phyloP scores from a whole-genome alignment of 331 rosid species.

The Stylosanthes scabra region DNA sequence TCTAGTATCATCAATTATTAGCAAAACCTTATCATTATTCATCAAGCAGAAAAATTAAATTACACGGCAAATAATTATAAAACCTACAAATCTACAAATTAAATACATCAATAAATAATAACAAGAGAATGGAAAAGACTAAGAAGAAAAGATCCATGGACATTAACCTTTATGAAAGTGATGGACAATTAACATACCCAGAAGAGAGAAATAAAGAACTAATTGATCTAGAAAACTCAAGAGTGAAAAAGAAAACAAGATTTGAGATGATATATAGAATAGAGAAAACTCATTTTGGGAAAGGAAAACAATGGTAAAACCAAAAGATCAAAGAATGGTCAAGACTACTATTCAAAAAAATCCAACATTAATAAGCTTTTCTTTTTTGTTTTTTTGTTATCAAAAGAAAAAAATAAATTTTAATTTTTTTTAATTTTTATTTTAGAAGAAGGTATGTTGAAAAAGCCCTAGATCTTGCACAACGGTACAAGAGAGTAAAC shows the following conservation, averaged over 20 bases:
- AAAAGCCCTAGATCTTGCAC: conserved; percentile 62
- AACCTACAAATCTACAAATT: not conserved
- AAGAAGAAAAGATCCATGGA: not conserved
- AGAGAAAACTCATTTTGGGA: not conserved
- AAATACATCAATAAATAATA: not conserved
- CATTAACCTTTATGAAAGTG: conserved; percentile 6
- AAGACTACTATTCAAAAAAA: too few relatives aligned
- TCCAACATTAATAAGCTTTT: not conserved
- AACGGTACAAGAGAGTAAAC: conserved; percentile 51
- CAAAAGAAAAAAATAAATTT: not conserved
- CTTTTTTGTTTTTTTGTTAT: not conserved
- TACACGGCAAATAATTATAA: not conserved
- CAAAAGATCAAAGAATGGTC: conserved; percentile 39
- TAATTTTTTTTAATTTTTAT: not conserved
- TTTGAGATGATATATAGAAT: not conserved
- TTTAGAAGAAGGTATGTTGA: conserved; percentile 23
- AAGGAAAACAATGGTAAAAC: conserved; percentile 42
- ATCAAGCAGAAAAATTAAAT: not conserved
- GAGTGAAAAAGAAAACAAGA: conserved; percentile 20
- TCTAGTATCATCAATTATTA: not conserved
- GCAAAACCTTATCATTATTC: not conserved
- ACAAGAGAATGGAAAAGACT: conserved; percentile 2
- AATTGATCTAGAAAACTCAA: conserved; percentile 30
- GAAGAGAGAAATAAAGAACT: conserved; percentile 24
- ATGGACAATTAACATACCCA: conserved; percentile 17